Evolutionary conservation across 2,329 filamentous ascomycete species (phyloP).

Genomic region (Fusarium zealandicum): DNA sequence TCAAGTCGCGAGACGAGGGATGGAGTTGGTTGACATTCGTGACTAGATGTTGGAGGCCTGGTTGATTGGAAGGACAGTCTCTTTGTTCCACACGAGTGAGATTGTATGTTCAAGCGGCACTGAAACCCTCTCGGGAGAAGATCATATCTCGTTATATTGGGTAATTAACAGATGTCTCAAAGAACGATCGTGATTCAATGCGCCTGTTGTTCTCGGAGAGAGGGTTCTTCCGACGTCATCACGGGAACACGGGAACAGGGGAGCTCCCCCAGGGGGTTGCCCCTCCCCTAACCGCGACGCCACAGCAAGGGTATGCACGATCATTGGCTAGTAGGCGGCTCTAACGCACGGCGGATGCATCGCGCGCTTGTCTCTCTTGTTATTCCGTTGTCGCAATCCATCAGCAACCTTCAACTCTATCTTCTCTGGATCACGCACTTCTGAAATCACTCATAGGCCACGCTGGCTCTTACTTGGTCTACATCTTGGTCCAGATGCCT

Average conservation of each 20-base stretch:
- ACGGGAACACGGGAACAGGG: not conserved
- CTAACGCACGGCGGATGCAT: conserved; percentile 33
- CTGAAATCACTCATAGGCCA: not conserved
- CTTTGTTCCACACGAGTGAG: too few species aligned
- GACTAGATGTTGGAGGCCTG: too few species aligned
- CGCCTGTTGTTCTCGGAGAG: not conserved
- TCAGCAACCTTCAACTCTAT: conserved; percentile 21
- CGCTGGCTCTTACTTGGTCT: not conserved
- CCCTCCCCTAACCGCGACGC: not conserved
- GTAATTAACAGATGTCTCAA: too few species aligned
- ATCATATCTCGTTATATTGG: too few species aligned
- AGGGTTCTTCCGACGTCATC: not conserved
- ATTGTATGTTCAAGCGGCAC: not conserved
- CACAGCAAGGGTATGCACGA: conserved; percentile 21
- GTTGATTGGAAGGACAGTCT: too few species aligned
- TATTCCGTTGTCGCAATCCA: conserved; percentile 25
- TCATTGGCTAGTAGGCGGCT: conserved; percentile 7
- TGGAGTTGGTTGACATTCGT: too few species aligned
- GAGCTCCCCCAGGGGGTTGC: not conserved
- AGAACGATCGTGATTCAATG: not conserved
- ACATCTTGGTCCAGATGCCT: conserved; percentile 56
- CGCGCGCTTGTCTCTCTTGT: conserved; percentile 22
- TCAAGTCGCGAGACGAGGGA: too few species aligned
- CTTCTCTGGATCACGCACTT: not conserved
- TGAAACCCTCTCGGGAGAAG: too few species aligned